Evolutionary conservation across 2,329 filamentous ascomycete species (phyloP).

Genomic region (Trichoderma brevicompactum): DNA sequence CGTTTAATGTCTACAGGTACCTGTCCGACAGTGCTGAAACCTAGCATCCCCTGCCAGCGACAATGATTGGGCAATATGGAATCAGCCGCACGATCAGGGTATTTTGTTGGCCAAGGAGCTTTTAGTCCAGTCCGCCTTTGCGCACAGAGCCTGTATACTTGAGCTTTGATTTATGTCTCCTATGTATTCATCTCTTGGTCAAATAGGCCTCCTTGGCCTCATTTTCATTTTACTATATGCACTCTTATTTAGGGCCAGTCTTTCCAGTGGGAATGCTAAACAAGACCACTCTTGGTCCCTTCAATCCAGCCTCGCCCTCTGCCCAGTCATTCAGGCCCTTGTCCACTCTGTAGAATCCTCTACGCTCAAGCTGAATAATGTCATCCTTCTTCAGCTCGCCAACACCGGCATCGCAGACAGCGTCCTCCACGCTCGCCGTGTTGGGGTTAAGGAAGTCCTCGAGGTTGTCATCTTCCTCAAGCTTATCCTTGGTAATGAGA

Average conservation of each 20-base stretch:
- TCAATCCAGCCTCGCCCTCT: slow-evolving; percentile 53
- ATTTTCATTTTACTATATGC: slow-evolving; percentile 12
- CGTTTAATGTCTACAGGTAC: not conserved
- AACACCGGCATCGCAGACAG: slow-evolving; percentile 81
- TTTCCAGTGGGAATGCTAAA: slow-evolving; percentile 62
- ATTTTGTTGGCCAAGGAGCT: too few species aligned
- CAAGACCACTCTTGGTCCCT: slow-evolving; percentile 56
- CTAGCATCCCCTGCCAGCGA: not conserved
- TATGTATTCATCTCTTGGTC: not conserved
- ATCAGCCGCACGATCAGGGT: not conserved
- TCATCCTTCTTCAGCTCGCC: slow-evolving; percentile 79
- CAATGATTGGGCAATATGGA: not conserved
- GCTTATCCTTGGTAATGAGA: slow-evolving; percentile 91
- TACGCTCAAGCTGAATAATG: slow-evolving; percentile 93
- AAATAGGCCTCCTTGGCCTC: not conserved
- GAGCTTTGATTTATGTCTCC: too few species aligned
- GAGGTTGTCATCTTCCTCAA: slow-evolving; percentile 83
- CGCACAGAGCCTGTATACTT: too few species aligned
- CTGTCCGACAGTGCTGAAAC: too few species aligned
- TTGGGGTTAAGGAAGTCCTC: slow-evolving; percentile 81
- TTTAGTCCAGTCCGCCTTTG: too few species aligned
- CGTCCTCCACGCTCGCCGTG: slow-evolving; percentile 75
- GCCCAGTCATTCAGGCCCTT: slow-evolving; percentile 58
- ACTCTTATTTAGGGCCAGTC: slow-evolving; percentile 32
- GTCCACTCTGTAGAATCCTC: slow-evolving; percentile 90